Base-by-base conservation (phyloP, 1,284 basidiomycete genomes). In the Apiotrichum laibachii region DNA sequence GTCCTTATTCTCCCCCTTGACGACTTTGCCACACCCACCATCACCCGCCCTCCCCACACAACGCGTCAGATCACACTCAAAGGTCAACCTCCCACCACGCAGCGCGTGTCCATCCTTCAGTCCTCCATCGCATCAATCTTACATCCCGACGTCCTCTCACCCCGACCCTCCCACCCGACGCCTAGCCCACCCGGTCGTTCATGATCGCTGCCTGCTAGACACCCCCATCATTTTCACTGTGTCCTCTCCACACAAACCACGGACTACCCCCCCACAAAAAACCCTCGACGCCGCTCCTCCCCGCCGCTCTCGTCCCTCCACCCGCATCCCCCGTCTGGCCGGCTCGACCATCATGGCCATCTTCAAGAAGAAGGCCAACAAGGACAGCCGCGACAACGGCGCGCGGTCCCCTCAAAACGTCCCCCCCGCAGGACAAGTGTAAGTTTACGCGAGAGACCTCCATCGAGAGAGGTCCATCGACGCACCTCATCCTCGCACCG, bases 351-450 rank as follows among this genome's bases (percentile, higher is more conserved):
- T 37, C 56, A 65, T 65, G 63, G 63, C 63, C 40, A 65, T 65
- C 60, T 65, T 65, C 49, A 65, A 65, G 50, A 65, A 65, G 58
- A 65, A 65, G 56, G 56, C 55, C 48, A 59, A 52, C 45, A 57
- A 57, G 31, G 57, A 61, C 40, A 39, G 26, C 43, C 63, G 63
- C 49, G 63, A 60, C 12, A 42, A 57, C 26, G 60, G 60, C 52
- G 57, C 60, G 37, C 60, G 63, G 16, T 65, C 63, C 19, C 63
- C 63, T n/a, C 60, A 57, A 7, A 54, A 51, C 47, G 57, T 57
- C 39, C 60, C 63, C 15, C 58, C 63, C 3, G 53, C 55, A 11
- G 51, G 55, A 5, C 34, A 39, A 5, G 15, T 18, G 63, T 65
- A 50, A 61, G 63, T 62, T 7, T 18, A 7, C 26, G 26, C 26